Evolutionary conservation across 768 basidiomycete genomes (phyloP).

Genomic region (Tulasnella calospora): DNA sequence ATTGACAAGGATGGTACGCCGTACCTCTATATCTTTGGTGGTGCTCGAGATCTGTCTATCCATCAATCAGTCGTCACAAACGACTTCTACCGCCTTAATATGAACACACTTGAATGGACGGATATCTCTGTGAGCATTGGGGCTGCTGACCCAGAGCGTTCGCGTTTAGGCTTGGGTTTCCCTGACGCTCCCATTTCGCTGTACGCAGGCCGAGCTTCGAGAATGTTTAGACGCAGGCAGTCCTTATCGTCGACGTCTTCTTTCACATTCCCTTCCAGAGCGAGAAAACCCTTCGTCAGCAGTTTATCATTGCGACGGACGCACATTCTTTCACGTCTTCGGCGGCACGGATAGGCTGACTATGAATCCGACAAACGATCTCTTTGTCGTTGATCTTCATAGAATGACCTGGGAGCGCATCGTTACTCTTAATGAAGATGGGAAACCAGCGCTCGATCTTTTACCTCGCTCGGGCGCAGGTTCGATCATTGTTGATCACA

Average conservation of each 20-base stretch:
- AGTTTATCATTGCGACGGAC: neutral
- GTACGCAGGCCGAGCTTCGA: neutral
- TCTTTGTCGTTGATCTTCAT: neutral
- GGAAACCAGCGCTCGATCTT: neutral
- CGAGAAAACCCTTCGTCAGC: neutral
- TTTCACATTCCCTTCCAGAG: neutral
- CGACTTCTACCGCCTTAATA: conserved; percentile 9
- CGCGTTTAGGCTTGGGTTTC: neutral
- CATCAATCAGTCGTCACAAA: neutral
- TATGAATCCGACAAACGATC: neutral
- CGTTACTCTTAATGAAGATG: neutral
- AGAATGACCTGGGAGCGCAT: conserved; percentile 4
- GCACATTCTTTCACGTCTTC: neutral
- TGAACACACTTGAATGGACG: neutral
- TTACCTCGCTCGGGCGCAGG: conserved; percentile 12
- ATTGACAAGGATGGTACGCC: neutral
- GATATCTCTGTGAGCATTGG: neutral
- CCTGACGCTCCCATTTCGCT: neutral
- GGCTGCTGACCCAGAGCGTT: neutral
- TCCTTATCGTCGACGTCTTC: neutral
- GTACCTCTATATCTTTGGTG: conserved; percentile 12
- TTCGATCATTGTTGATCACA: neutral
- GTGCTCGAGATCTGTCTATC: neutral
- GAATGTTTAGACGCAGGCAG: neutral
- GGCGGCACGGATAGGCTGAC: neutral